These are phyloP conservation scores for Boechera retrofracta DNA, from an alignment of 345 rosid species.

Conservation along the genomic window DNA sequence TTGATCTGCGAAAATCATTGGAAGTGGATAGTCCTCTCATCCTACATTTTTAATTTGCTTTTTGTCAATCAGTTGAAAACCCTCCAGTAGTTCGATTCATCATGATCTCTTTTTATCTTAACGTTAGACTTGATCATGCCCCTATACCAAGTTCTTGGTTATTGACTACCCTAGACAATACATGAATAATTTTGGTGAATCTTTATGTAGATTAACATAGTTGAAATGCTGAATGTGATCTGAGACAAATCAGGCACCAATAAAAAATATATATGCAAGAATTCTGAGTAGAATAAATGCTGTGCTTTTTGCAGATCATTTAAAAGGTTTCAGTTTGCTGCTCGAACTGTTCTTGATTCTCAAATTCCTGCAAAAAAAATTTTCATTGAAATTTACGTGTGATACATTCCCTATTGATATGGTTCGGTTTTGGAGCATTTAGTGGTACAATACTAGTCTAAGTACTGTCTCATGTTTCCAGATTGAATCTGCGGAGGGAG, in stretches of 20 bases:
- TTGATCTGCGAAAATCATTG: not conserved
- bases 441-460: not conserved
- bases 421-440: not conserved
- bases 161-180: not conserved
- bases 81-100: not conserved
- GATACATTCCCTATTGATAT: not conserved
- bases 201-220: not conserved
- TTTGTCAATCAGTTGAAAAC: not conserved
- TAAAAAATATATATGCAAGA: not conserved
- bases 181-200: not conserved
- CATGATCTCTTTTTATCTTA: not conserved
- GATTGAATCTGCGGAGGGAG: too few species aligned
- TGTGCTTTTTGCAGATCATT: conserved; percentile 4
- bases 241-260: not conserved
- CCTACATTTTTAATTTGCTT: not conserved
- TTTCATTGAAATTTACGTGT: not conserved
- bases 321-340: not conserved
- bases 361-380: not conserved
- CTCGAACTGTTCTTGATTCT: not conserved
- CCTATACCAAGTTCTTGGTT: not conserved
- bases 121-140: not conserved
- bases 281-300: not conserved
- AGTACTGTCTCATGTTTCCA: not conserved
- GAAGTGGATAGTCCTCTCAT: not conserved
- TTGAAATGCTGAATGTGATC: not conserved